A percentile compares a stretch with the other conserved stretches of the same genome.
Evolutionary conservation across 306 rosid species (phyloP).

Genomic region (Sindora glabra): DNA sequence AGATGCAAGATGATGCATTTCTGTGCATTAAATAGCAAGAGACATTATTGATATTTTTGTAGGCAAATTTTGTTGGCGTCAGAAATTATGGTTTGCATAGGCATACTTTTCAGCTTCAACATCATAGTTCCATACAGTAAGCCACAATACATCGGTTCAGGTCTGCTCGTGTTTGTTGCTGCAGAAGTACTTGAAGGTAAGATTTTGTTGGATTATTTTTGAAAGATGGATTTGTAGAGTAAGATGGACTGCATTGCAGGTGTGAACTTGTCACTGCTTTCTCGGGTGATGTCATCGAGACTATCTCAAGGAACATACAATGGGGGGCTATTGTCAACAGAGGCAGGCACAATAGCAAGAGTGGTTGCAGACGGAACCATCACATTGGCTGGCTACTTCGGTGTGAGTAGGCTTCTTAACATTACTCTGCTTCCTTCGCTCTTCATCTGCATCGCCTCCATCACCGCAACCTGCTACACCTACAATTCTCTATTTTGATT

Average conservation of each 20-base stretch:
- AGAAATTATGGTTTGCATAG: conserved; percentile 67
- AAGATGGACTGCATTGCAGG: conserved; percentile 36
- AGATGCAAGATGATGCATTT: neutral
- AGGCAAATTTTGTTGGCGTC: conserved; percentile 92
- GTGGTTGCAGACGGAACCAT: conserved; percentile 89
- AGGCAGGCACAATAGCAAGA: conserved; percentile 92
- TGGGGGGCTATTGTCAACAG: conserved; percentile 86
- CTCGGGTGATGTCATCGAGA: conserved; percentile 93
- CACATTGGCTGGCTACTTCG: conserved; percentile 74
- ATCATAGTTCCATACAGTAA: conserved; percentile 50
- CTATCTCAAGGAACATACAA: conserved; percentile 96
- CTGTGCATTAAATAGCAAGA: too few species aligned
- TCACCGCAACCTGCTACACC: conserved; percentile 76
- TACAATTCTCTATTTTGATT: conserved; percentile 78
- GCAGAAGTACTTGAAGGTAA: conserved; percentile 99
- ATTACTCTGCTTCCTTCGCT: conserved; percentile 81
- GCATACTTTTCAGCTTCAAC: conserved; percentile 74
- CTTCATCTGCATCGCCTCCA: conserved; percentile 64
- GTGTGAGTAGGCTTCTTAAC: conserved; percentile 70
- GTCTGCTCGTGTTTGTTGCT: conserved; percentile 87
- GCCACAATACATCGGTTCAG: conserved; percentile 83
- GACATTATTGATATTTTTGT: conserved; percentile 21
- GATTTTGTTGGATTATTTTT: conserved; percentile 13
- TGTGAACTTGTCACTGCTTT: conserved; percentile 87
- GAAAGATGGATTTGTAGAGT: too few species aligned